phyloP scores from a whole-genome alignment of 495 filamentous ascomycete genomes.

The Clavariopsis aquatica region DNA sequence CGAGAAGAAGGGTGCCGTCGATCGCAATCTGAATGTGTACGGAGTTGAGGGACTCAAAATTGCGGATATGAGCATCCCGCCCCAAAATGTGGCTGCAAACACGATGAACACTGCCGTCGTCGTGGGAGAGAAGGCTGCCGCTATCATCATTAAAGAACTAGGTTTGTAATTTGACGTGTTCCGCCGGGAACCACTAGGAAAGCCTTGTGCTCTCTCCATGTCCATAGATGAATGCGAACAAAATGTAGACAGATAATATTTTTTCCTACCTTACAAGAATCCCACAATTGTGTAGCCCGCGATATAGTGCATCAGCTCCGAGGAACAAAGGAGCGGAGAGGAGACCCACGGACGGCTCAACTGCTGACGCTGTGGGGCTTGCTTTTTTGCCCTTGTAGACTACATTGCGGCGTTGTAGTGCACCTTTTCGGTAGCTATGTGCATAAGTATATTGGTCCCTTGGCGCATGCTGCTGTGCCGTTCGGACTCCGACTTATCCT shows the following conservation, averaged over 20 bases:
- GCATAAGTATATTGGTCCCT: background rate
- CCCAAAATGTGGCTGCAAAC: conserved; percentile 63
- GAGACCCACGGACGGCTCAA: background rate
- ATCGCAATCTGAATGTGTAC: conserved; percentile 52
- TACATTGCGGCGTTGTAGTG: conserved; percentile 5
- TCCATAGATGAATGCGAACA: conserved; percentile 3
- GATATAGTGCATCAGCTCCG: conserved; percentile 4
- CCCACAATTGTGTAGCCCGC: background rate
- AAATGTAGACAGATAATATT: background rate
- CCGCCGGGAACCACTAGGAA: conserved; percentile 1
- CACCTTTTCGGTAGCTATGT: background rate
- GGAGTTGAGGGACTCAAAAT: conserved; percentile 53
- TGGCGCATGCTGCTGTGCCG: conserved; percentile 1
- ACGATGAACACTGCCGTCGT: conserved; percentile 62
- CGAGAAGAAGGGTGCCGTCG: conserved; percentile 54
- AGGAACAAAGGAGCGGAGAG: background rate
- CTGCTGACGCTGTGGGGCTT: background rate
- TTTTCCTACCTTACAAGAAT: conserved; percentile 1
- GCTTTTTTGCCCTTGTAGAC: background rate
- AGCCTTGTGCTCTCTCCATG: conserved; percentile 6
- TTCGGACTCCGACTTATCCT: conserved; percentile 4
- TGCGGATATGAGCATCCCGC: conserved; percentile 53
- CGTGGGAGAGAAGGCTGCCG: conserved; percentile 63
- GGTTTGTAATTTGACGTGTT: conserved; percentile 33
- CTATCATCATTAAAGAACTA: conserved; percentile 57